Percentiles rank a stretch among this genome's conserved stretches.
These are phyloP conservation scores for Hibiscus syriacus DNA, from an alignment of 345 rosid species.

Conservation along the genomic window DNA sequence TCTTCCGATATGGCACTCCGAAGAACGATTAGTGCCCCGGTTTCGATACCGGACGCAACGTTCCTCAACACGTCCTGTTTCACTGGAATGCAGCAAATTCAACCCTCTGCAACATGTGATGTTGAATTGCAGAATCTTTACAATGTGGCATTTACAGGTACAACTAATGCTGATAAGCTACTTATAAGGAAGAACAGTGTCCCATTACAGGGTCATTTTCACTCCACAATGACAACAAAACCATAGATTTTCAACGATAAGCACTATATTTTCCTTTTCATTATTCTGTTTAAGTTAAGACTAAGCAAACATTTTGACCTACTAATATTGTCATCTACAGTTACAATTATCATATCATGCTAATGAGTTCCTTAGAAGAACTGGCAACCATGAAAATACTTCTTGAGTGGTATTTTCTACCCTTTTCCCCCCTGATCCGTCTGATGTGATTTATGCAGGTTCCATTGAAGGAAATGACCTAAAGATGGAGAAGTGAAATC, in stretches of 20 bases:
- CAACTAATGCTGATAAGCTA: slow-evolving; percentile 22
- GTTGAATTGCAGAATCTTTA: slow-evolving; percentile 55
- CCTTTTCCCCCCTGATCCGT: slow-evolving; percentile 8
- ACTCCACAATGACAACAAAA: slow-evolving; percentile 11
- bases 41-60: slow-evolving; percentile 37
- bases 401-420: background rate
- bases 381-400: background rate
- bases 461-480: slow-evolving; percentile 34
- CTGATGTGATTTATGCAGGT: slow-evolving; percentile 32
- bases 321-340: background rate
- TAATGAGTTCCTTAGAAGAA: background rate
- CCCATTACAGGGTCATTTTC: too few species aligned
- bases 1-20: slow-evolving; percentile 36
- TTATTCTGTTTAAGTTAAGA: background rate
- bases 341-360: background rate
- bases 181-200: too few species aligned
- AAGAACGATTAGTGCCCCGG: slow-evolving; percentile 41
- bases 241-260: slow-evolving; percentile 18
- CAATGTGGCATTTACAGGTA: slow-evolving; percentile 53
- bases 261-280: background rate
- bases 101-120: slow-evolving; percentile 54
- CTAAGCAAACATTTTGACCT: background rate
- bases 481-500: slow-evolving; percentile 56
- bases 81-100: slow-evolving; percentile 41
- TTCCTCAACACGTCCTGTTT: slow-evolving; percentile 40